Conservation (phyloP, 2,329 filamentous ascomycete genomes). For the Thielaviopsis euricoi region DNA sequence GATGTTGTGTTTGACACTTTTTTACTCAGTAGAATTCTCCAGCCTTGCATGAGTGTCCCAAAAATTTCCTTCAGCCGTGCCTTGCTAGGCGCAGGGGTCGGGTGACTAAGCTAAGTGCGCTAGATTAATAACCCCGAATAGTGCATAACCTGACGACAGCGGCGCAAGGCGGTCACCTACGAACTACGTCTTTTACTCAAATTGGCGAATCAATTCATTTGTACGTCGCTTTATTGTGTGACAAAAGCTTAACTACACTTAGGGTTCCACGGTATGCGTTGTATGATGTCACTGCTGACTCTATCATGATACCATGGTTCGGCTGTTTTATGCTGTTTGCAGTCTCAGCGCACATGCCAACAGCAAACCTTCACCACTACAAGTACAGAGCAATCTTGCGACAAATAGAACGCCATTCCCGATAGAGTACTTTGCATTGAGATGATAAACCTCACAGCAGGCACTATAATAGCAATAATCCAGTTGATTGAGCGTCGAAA, state of each 20-base stretch:
- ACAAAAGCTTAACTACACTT: too few species aligned
- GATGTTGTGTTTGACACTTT: constrained; percentile 8
- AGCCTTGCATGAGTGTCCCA: constrained; percentile 11
- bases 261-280: too few species aligned
- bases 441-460: background rate
- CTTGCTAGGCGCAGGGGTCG: background rate
- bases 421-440: background rate
- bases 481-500: background rate
- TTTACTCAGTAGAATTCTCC: background rate
- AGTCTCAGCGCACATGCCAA: too few species aligned
- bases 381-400: background rate
- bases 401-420: background rate
- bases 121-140: background rate
- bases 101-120: background rate
- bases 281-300: too few species aligned
- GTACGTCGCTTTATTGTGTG: too few species aligned
- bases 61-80: constrained; percentile 13
- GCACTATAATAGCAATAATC: background rate
- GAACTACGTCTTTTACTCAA: background rate
- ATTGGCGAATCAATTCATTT: background rate
- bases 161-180: background rate
- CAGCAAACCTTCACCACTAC: background rate
- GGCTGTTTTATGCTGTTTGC: too few species aligned
- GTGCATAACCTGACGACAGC: constrained; percentile 1
- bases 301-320: too few species aligned